A percentile compares a stretch with the other conserved stretches of the same genome.
Evolutionary conservation across 129 eudicot species (phyloP).

Genomic region (Arctium lappa): DNA sequence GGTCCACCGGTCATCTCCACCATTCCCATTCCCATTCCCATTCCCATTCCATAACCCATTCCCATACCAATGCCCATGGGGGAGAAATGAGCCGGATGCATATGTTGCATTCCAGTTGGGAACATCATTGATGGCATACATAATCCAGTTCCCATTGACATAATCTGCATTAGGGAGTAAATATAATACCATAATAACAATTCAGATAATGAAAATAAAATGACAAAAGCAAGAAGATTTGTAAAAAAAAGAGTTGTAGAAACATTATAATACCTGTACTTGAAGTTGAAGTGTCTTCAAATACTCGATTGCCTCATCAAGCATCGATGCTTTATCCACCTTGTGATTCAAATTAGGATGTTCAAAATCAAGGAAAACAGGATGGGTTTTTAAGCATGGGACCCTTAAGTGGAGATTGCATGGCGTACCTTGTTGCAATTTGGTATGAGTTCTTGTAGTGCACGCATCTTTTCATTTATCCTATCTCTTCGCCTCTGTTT

Average conservation of each 20-base stretch:
- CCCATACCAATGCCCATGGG: constrained; percentile 74
- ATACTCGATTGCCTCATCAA: constrained; percentile 98
- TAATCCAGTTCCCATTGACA: constrained; percentile 94
- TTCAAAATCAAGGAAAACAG: background rate
- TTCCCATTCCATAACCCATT: constrained; percentile 75
- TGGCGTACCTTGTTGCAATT: constrained; percentile 93
- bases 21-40: constrained; percentile 80
- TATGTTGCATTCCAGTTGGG: constrained; percentile 74
- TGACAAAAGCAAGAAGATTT: background rate
- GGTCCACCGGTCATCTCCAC: constrained; percentile 50
- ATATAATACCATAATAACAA: background rate
- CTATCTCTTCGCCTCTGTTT: constrained; percentile 97
- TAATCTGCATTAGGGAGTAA: constrained; percentile 43
- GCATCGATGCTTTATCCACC: constrained; percentile 99
- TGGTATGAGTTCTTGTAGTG: constrained; percentile 96
- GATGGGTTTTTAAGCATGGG: background rate
- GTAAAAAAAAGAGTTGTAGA: background rate
- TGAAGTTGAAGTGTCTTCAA: constrained; percentile 96
- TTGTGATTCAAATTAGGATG: constrained; percentile 16
- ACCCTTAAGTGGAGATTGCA: background rate
- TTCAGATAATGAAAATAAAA: background rate
- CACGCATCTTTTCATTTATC: constrained; percentile 99
- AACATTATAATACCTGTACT: constrained; percentile 72
- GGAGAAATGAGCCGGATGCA: constrained; percentile 81
- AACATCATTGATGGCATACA: constrained; percentile 92